Evolutionary conservation across 257 asterid genomes (phyloP), one percentile per base, ranked within the genome.

Genomic region (Solanum sitiens): DNA sequence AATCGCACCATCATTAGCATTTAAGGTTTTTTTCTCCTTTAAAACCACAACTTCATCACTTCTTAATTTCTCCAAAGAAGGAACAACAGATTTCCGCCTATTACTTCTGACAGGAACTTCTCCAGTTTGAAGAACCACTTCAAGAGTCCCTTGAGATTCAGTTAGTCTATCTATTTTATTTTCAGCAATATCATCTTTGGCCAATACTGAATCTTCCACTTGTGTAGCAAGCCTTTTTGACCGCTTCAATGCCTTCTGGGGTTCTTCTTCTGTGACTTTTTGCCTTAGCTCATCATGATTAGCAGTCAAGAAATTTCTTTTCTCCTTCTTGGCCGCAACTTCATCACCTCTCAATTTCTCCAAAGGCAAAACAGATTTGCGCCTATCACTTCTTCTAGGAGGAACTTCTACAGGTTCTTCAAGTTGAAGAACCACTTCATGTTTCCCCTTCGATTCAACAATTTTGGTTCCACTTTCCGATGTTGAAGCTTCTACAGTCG

Each of bases 171-270:
- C 83, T 42, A 12, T 39, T 74, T 74, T 39, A 53, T 53, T 72
- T 87, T 86, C 87, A 67, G 56, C 85, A 30, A 27, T 50, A 86
- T 88, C 87, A 59, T 33, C 87, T 71, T 27, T 63, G 23, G 33
- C 16, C 44, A 50, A 23, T 40, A 74, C 88, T 74, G 90, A 88
- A 39, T 79, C 87, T 40, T 68, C 92, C 87, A 65, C 88, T 88
- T 45, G 37, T 45, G 39, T 67, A 14, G 44, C 89, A 53, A 89
- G 91, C 91, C 95, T 88, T 35, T 83, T 91, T 11, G 96, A 90
- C 87, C 94, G 86, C 88, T 91, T 89, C 40, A 83, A 87, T 79
- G 68, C 83, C 83, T 86, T 87, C 80, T 87, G 89, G n/a, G 86
- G 87, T 84, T 86, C 88, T 71, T 75, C 85, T 45, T 27, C 25